Evolutionary conservation across 176 grass and related monocot species (phyloP), one percentile per base, ranked within the genome.

Genomic region (Puya raimondii): DNA sequence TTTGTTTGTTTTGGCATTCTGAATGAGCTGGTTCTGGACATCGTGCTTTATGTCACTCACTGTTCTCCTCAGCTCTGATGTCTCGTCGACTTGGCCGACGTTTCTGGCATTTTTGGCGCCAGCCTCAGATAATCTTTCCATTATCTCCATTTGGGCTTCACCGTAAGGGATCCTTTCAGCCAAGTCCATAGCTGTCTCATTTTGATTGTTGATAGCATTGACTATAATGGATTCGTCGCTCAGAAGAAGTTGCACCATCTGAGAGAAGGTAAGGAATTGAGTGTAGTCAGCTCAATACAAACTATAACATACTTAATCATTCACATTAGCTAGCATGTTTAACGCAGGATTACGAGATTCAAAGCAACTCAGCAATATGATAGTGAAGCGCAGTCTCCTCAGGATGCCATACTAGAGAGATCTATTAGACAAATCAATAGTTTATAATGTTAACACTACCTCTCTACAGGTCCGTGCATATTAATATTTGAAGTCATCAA

Each of bases 21-120:
- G 89, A 6, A 74, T 84, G 76, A 99, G 84, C 72, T 99, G 94
- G 27, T 85, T 82, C 68, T 93, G 89, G 63, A 99, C 82, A 15
- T 93, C 88, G 72, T 99, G 94, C 80, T 91, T 99, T 76, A 99
- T 99, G 74, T 99, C 94, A 69, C 94, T 99, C 52, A 99, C 94
- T 7, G 89, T 99, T 72, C 94, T 89, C 54, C 94, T 84, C 53
- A 99, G 82, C 80, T 93, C 87, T 49, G 87, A 88, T 12, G 88
- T 68, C 64, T 93, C 82, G 64, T 99, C 94, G 72, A 82, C 49
- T 73, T 85, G 82, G 7, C 94, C 94, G 1, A 99, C 87, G 81
- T 93, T 79, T 71, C 78, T 77, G 5, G 94, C 86, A 87, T 90
- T 86, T 75, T 91, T 99, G 25, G 94, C 94, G 70, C 94, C 94